Evolutionary conservation across 192 early-diverging fungal species (phyloP).

Genomic region (Backusella morwellensis): DNA sequence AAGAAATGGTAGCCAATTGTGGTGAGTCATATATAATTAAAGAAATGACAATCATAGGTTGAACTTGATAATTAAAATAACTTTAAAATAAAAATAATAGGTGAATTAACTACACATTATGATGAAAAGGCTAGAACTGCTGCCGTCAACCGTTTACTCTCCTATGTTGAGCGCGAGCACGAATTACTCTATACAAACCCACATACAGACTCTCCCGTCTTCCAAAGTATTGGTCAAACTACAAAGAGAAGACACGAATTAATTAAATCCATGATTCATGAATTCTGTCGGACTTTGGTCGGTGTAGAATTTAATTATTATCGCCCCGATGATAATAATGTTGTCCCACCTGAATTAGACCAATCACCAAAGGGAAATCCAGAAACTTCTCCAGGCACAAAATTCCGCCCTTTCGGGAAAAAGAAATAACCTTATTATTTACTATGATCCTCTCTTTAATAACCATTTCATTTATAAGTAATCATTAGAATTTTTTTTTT

Average conservation of each 20-base stretch:
- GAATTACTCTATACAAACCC: conserved; percentile 25
- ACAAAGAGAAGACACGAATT: conserved; percentile 43
- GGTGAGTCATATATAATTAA: conserved; percentile 26
- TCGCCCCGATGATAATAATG: conserved; percentile 14
- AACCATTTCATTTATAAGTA: background rate
- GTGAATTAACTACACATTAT: conserved; percentile 36
- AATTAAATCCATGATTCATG: conserved; percentile 49
- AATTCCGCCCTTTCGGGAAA: conserved; percentile 1
- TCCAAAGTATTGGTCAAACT: conserved; percentile 19
- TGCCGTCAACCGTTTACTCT: conserved; percentile 35
- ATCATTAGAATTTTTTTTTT: background rate
- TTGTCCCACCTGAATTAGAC: background rate
- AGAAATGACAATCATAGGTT: background rate
- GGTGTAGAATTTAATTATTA: conserved; percentile 45
- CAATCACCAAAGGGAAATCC: background rate
- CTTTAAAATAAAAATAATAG: background rate
- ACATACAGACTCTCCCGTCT: conserved; percentile 28
- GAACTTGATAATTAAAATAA: background rate
- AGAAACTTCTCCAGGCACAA: background rate
- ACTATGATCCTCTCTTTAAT: background rate
- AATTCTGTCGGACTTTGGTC: conserved; percentile 48
- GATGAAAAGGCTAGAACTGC: conserved; percentile 24
- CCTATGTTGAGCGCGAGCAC: conserved; percentile 27
- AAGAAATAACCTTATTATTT: background rate
- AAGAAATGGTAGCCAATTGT: conserved; percentile 40